These are phyloP conservation scores for Oidiodendron maius DNA, from an alignment of 495 filamentous ascomycete species.

Conservation along the genomic window DNA sequence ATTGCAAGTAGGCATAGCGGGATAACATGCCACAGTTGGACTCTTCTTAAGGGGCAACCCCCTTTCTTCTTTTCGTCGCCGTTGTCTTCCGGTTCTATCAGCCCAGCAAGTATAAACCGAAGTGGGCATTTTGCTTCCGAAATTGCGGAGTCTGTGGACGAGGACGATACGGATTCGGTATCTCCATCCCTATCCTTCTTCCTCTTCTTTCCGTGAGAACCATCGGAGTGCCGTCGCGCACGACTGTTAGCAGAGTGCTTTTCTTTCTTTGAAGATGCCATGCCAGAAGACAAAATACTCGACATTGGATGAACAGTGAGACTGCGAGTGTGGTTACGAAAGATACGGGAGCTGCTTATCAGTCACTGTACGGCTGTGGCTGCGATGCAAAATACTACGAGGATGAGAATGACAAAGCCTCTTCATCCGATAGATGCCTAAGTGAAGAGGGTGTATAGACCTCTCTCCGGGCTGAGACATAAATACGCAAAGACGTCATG, in stretches of 20 bases:
- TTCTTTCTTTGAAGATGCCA: conserved; percentile 18
- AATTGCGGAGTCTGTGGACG: conserved; percentile 3
- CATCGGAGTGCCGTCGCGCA: conserved; percentile 15
- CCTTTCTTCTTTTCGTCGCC: conserved; percentile 7
- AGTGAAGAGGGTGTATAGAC: not conserved
- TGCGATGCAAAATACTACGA: conserved; percentile 3
- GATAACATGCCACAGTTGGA: conserved; percentile 23
- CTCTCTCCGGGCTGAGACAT: conserved; percentile 7
- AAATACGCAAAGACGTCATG: not conserved
- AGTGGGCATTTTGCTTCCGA: conserved; percentile 20
- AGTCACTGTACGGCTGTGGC: not conserved
- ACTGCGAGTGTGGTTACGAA: not conserved
- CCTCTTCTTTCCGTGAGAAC: conserved; percentile 12
- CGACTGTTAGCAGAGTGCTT: conserved; percentile 18
- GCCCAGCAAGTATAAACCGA: conserved; percentile 15
- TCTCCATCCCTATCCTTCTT: conserved; percentile 21
- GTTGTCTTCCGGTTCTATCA: conserved; percentile 14
- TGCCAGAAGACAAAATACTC: conserved; percentile 11
- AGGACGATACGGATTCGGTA: conserved; percentile 15
- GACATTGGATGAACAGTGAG: conserved; percentile 9
- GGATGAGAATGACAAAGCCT: not conserved
- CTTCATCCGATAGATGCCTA: not conserved
- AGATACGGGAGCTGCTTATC: too few species aligned
- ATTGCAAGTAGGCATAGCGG: conserved; percentile 19
- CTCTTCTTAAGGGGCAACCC: conserved; percentile 21